These are phyloP conservation scores for Entrophospora sp. DNA, from an alignment of 192 early-diverging fungal genomes.

Conservation along the genomic window DNA sequence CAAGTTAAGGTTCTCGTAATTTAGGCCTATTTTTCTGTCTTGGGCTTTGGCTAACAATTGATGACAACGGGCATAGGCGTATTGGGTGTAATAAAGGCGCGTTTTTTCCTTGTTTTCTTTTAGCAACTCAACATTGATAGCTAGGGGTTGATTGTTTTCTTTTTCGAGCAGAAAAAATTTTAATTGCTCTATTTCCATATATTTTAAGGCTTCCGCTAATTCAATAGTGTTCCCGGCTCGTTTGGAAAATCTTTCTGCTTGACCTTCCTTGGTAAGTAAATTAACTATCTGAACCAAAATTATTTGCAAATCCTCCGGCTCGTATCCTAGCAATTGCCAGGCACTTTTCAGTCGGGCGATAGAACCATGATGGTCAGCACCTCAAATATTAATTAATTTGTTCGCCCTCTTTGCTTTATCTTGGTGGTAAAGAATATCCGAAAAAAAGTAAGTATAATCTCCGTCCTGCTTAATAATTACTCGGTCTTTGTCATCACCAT, in stretches of 20 bases:
- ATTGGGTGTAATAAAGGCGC: no score
- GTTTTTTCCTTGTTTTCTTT: no score
- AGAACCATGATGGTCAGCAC: constrained; percentile 2
- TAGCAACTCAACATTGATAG: background rate
- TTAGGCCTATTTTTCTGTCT: no score
- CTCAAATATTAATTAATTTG: constrained; percentile 4
- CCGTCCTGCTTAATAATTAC: constrained; percentile 6
- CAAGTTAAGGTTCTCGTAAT: no score
- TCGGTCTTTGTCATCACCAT: background rate
- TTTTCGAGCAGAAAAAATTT: background rate
- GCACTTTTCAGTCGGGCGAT: background rate
- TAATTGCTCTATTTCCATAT: background rate
- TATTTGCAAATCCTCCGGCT: background rate
- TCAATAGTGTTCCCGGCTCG: background rate
- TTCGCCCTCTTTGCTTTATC: background rate
- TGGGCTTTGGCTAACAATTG: no score
- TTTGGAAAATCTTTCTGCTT: background rate
- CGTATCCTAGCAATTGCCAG: background rate
- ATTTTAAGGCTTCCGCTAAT: background rate
- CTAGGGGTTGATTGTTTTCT: background rate
- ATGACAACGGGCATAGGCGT: no score
- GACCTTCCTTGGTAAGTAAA: constrained; percentile 8
- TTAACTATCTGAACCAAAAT: constrained; percentile 6
- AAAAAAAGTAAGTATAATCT: no score
- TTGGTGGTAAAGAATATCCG: background rate